Base-by-base conservation (phyloP, 2,329 filamentous ascomycete species). In the Fusarium nematophilum region DNA sequence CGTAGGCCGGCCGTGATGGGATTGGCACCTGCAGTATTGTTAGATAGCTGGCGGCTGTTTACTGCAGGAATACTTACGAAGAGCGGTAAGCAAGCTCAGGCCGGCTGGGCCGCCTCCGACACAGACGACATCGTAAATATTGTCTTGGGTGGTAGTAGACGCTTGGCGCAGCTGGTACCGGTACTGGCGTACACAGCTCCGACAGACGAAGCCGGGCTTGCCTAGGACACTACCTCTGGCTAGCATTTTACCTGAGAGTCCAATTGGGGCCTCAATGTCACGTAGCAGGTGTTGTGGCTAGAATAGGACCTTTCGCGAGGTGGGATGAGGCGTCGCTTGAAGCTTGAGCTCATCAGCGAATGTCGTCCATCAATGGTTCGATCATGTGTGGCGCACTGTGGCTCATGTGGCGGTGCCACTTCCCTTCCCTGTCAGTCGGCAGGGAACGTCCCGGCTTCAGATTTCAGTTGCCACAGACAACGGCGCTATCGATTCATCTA, bases 71-170 rank as follows among this genome's bases (percentile, higher is more conserved):
- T 25, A 38, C 62, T 44, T 82, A 93, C 91, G 88, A 36, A 95
- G 82, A 65, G 91, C 90, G 57, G 90, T 86, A 51, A 93, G 78
- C 26, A 96, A 84, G 70, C 92, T 96, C 53, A 99, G 82, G 50
- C 94, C 94, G 37, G 93, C 93, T 18, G 93, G 93, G 5, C 93
- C 93, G 59, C 93, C 93, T 58, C 93, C 93, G 48, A 97, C 90
- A 69, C 92, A 95, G 60, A 97, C 92, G 26, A 97, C 90, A 84
- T 97, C 93, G 79, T 95, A 97, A 69, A 97, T 88, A 64, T 96
- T 91, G 9, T 87, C 86, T 9, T 76, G 68, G 10, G 73, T 60
- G 36, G 74, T 80, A 18, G 80, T 73, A 55, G 80, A 84, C 31
- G 75, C 65, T 54, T 81, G 72, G 54, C 72, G 73, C 21, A 70